A percentile compares a stretch with the other conserved stretches of the same genome.
Conservation (phyloP, 345 rosid species). For the Chamaenerion angustifolium region DNA sequence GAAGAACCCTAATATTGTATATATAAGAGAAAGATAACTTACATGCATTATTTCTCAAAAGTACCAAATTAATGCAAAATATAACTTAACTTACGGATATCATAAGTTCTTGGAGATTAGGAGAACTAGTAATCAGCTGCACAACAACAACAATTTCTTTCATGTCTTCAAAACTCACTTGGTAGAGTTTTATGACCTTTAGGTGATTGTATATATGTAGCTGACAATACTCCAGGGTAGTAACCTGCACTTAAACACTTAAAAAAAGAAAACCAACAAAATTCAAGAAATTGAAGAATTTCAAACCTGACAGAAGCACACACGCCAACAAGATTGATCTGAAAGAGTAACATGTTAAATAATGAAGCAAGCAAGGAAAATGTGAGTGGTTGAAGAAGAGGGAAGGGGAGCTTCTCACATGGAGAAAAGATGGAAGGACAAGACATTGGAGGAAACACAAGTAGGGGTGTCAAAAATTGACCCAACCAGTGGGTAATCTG, state of each 20-base stretch:
- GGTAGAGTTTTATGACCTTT: conserved; percentile 49
- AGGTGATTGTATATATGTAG: conserved; percentile 53
- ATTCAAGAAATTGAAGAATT: background rate
- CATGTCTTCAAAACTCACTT: conserved; percentile 85
- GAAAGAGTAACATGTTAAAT: background rate
- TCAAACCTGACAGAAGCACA: background rate
- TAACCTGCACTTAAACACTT: conserved; percentile 88
- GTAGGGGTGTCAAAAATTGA: too few relatives aligned
- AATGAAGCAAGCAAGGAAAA: background rate
- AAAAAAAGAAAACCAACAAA: conserved; percentile 3
- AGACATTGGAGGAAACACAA: too few relatives aligned
- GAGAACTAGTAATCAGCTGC: conserved; percentile 67
- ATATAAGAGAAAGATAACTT: background rate
- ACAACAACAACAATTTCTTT: conserved; percentile 70
- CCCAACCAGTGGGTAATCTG: too few relatives aligned
- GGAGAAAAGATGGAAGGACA: too few relatives aligned
- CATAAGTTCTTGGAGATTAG: conserved; percentile 59
- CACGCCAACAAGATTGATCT: background rate
- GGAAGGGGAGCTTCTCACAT: too few relatives aligned
- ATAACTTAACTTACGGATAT: conserved; percentile 48
- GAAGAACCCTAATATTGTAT: conserved; percentile 53
- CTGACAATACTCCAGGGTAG: conserved; percentile 42
- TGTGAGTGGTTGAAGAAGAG: too few relatives aligned
- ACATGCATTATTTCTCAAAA: background rate
- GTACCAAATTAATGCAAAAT: background rate